phyloP scores from a whole-genome alignment of 371 early-diverging fungal species.

The Mortierella sp. region DNA sequence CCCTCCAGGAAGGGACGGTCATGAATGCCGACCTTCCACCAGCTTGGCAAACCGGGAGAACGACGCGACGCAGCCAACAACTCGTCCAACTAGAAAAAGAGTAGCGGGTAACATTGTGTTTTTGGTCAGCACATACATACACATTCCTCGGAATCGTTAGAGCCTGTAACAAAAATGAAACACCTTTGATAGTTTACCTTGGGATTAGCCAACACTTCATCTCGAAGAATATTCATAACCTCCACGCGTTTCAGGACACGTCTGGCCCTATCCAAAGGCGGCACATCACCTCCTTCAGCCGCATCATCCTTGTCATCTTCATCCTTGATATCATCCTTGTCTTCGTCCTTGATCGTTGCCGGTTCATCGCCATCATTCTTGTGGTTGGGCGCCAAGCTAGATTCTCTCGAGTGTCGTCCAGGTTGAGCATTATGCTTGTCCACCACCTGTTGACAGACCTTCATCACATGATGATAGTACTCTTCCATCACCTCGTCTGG shows the following conservation, averaged over 20 bases:
- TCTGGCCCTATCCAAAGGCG: constrained; percentile 77
- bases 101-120: background rate
- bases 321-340: constrained; percentile 27
- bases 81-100: constrained; percentile 29
- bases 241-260: constrained; percentile 79
- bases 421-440: constrained; percentile 41
- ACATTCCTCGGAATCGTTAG: too few relatives aligned
- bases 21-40: constrained; percentile 78
- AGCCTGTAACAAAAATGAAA: background rate
- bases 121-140: too few relatives aligned
- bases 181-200: constrained; percentile 19
- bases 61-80: constrained; percentile 40
- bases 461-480: constrained; percentile 66
- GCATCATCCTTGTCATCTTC: constrained; percentile 52
- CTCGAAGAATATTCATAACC: constrained; percentile 77
- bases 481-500: constrained; percentile 75
- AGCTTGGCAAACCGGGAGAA: constrained; percentile 57
- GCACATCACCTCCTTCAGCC: constrained; percentile 59
- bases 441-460: constrained; percentile 71
- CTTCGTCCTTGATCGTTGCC: constrained; percentile 57
- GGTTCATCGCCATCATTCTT: constrained; percentile 36
- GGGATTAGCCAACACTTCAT: constrained; percentile 66
- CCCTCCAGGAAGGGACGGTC: constrained; percentile 78
- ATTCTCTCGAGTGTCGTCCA: constrained; percentile 56
- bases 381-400: constrained; percentile 52